Evolutionary conservation across 2,329 filamentous ascomycete species (phyloP).

Genomic region (Sporothrix pallida): DNA sequence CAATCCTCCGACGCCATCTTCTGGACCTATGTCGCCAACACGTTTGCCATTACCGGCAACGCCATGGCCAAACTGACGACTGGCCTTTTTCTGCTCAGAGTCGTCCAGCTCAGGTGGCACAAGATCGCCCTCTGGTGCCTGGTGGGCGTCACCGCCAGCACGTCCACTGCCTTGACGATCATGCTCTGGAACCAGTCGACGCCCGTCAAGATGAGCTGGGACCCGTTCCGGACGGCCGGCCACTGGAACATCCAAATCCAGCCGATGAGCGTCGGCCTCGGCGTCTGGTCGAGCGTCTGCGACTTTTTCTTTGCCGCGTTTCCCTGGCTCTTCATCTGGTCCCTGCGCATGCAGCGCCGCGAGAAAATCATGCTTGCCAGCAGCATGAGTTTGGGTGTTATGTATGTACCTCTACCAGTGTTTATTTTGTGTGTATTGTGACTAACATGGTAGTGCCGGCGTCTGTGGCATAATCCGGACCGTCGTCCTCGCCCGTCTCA

Average conservation of each 20-base stretch:
- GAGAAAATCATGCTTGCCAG: conserved; percentile 53
- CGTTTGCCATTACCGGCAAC: conserved; percentile 46
- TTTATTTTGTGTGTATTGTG: too few species aligned
- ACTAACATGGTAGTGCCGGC: conserved; percentile 41
- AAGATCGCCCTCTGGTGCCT: conserved; percentile 46
- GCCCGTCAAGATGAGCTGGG: conserved; percentile 47
- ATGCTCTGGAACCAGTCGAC: conserved; percentile 51
- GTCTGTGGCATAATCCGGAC: conserved; percentile 44
- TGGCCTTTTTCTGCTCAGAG: conserved; percentile 49
- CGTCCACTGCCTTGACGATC: conserved; percentile 44
- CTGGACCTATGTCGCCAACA: conserved; percentile 49
- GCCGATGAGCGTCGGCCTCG: conserved; percentile 47
- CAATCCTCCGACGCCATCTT: conserved; percentile 48
- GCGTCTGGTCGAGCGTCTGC: conserved; percentile 48
- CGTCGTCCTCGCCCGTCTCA: conserved; percentile 40
- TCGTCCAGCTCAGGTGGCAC: conserved; percentile 47
- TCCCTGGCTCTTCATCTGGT: conserved; percentile 54
- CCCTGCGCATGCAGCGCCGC: conserved; percentile 51
- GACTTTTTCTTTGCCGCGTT: conserved; percentile 51
- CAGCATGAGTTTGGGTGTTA: conserved; percentile 46
- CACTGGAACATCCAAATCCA: conserved; percentile 47
- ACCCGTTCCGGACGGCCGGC: conserved; percentile 46
- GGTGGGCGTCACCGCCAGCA: conserved; percentile 43
- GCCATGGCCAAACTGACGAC: conserved; percentile 50
- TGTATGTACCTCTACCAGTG: conserved; percentile 4